Percentiles rank a stretch among this genome's conserved stretches.
phyloP scores from a whole-genome alignment of 805 yeast species.

The Saccharomycopsis synnaedendra region DNA sequence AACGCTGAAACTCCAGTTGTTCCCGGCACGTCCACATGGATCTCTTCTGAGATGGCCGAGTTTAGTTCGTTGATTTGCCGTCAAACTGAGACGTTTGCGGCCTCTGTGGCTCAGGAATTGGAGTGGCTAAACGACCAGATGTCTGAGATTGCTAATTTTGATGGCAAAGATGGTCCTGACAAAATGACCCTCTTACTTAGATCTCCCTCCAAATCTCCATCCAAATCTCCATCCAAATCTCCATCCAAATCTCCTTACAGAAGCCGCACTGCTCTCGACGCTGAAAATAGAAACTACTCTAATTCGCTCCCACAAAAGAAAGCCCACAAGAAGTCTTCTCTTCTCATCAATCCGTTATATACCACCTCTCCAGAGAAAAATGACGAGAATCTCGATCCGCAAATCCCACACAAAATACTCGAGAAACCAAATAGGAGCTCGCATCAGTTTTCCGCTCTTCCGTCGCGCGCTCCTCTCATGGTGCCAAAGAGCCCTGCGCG shows the following conservation, averaged over 20 bases:
- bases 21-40: conserved; percentile 16
- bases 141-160: conserved; percentile 12
- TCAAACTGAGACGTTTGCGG: conserved; percentile 4
- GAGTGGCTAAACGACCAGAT: conserved; percentile 16
- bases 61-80: conserved; percentile 9
- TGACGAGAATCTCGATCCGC: background rate
- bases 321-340: conserved; percentile 10
- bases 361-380: conserved; percentile 3
- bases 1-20: conserved; percentile 3
- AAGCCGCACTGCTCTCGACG: background rate
- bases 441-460: conserved; percentile 2
- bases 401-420: background rate
- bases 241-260: background rate
- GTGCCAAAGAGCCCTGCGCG: background rate
- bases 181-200: conserved; percentile 10
- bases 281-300: background rate
- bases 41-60: conserved; percentile 15
- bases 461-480: conserved; percentile 1
- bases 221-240: background rate
- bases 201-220: conserved; percentile 15
- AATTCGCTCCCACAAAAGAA: background rate
- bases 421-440: background rate
- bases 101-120: conserved; percentile 4
- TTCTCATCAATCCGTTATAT: conserved; percentile 13
- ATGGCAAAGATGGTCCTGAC: background rate